A percentile compares a stretch with the other conserved stretches of the same genome.
Evolutionary conservation across 768 basidiomycete genomes (phyloP).

Genomic region (Galerina sulciceps): DNA sequence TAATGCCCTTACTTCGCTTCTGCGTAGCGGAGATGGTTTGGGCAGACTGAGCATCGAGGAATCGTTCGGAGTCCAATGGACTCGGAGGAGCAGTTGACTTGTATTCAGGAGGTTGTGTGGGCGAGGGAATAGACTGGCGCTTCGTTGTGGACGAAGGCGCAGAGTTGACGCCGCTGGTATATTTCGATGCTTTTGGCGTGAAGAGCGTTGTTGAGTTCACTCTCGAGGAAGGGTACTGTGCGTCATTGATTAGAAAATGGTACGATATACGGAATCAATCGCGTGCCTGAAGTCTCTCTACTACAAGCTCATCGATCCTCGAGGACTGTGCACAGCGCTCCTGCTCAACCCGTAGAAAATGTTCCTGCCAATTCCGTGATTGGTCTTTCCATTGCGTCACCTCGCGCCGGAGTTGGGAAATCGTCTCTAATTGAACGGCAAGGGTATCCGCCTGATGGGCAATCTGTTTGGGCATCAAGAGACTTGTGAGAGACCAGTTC

Average conservation of each 20-base stretch:
- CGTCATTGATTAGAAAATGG: background rate
- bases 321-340: conserved; percentile 63
- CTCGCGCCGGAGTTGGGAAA: conserved; percentile 66
- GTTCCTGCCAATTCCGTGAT: conserved; percentile 79
- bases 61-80: conserved; percentile 22
- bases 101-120: conserved; percentile 33
- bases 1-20: background rate
- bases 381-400: conserved; percentile 77
- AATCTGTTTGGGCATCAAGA: conserved; percentile 41
- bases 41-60: background rate
- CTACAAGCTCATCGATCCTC: conserved; percentile 61
- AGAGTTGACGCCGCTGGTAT: conserved; percentile 25
- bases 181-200: conserved; percentile 36
- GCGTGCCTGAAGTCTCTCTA: conserved; percentile 52
- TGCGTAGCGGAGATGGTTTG: background rate
- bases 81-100: conserved; percentile 28
- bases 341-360: conserved; percentile 74
- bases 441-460: conserved; percentile 60
- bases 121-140: conserved; percentile 29
- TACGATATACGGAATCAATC: background rate
- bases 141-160: conserved; percentile 34
- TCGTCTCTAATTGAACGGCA: conserved; percentile 45
- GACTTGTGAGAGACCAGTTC: background rate
- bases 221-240: conserved; percentile 3
- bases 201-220: conserved; percentile 26